Evolutionary conservation across 2,329 filamentous ascomycete species (phyloP), one percentile per base, ranked within the genome.

Genomic region (Microascus cirrosus): DNA sequence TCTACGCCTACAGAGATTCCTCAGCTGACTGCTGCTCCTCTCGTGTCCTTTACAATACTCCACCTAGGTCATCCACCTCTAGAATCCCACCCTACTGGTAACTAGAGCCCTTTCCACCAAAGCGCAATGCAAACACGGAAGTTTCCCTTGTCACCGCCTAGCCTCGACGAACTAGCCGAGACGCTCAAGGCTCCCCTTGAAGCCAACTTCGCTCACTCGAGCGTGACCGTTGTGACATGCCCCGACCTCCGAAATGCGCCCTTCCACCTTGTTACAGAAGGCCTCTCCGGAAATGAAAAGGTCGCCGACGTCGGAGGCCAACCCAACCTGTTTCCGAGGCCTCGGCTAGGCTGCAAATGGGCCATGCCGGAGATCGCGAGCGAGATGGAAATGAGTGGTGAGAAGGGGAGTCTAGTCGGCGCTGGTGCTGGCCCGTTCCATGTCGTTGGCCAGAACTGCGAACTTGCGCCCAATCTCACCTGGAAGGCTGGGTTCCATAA

Each of bases 271-370:
- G 70, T 73, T 1, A 66, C 68, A 3, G 57, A 66, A 2, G 76
- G 76, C 0, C 66, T 78, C 10, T 69, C 64, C 5, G 74, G 76
- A 1, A 66, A 67, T 3, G 65, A 69, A 35, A 66, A 66, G 42
- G 66, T 77, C 5, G 73, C 71, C 18, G 75, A 78, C 54, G 64
- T 78, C 22, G 75, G 76, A 4, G 76, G 74, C 0, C 72, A 72
- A 25, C 63, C 68, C 1, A 73, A 76, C 59, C 67, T 77, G 0
- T 67, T 68, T 12, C 74, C 74, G 0, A 53, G 34, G 0, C 72
- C 73, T 0, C 65, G 68, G 4, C 62, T 72, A 8, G 62, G 69
- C 1, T 66, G 66, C 18, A 70, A 64, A 39, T 77, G 69, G 58
- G 65, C 66, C 2, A 56, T 74, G 54, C 48, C 65, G 1, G 62